These are phyloP conservation scores for Wickerhamomyces pijperi DNA, from an alignment of 805 yeast genomes.

Conservation along the genomic window DNA sequence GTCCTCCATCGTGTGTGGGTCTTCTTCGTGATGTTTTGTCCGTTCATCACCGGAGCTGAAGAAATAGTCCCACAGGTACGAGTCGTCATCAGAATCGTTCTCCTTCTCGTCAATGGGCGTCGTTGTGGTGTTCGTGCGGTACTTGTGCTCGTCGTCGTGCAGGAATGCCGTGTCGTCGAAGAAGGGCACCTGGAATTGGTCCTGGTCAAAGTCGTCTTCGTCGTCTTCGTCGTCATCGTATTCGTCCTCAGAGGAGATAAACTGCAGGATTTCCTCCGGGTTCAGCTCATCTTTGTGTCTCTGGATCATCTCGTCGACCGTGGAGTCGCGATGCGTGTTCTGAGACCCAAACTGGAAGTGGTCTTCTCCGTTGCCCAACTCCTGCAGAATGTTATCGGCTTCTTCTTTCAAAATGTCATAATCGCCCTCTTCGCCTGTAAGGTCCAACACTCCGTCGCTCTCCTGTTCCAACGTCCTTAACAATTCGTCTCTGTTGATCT, in stretches of 20 bases:
- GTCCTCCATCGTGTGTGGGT: too few species aligned
- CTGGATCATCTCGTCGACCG: conserved; percentile 23
- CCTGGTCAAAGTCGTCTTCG: conserved; percentile 19
- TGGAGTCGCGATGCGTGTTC: conserved; percentile 22
- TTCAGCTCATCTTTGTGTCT: conserved; percentile 31
- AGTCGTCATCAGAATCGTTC: conserved; percentile 38
- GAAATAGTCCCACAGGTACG: conserved; percentile 66
- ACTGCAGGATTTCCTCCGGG: conserved; percentile 24
- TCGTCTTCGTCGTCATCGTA: conserved; percentile 17
- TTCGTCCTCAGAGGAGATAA: conserved; percentile 22
- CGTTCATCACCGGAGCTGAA: conserved; percentile 32
- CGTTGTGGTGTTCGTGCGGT: not conserved
- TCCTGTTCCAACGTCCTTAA: conserved; percentile 24
- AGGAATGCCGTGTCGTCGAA: conserved; percentile 26
- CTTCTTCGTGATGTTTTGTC: too few species aligned
- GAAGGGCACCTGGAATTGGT: conserved; percentile 35
- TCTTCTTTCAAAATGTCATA: conserved; percentile 28
- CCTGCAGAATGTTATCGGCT: conserved; percentile 31
- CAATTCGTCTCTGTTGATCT: conserved; percentile 39
- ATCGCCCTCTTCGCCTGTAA: conserved; percentile 23
- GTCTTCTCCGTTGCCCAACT: conserved; percentile 22
- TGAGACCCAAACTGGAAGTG: conserved; percentile 17
- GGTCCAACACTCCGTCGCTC: conserved; percentile 20
- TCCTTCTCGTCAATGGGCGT: conserved; percentile 1
- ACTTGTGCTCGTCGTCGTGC: conserved; percentile 3